These are phyloP conservation scores for Boechera divaricarpa DNA, from an alignment of 345 rosid species.

Conservation along the genomic window DNA sequence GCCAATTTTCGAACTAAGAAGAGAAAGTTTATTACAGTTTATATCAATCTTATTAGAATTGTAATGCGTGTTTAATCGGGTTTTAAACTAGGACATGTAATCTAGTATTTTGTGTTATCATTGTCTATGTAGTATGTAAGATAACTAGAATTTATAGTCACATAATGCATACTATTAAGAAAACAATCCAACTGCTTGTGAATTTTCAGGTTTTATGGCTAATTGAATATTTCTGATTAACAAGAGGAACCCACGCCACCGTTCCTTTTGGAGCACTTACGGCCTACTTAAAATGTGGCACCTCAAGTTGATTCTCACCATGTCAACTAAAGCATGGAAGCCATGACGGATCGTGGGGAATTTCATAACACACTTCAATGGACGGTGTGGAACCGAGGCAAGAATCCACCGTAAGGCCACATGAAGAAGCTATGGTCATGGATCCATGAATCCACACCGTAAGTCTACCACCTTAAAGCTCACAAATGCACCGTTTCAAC, in stretches of 20 bases:
- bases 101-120: neutral
- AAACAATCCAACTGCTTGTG: too few relatives aligned
- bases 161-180: neutral
- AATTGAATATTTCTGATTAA: too few relatives aligned
- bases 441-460: neutral
- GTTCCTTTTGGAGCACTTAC: neutral
- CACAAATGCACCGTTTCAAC: neutral
- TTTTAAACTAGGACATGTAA: neutral
- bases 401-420: neutral
- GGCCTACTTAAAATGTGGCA: neutral
- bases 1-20: neutral
- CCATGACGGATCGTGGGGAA: neutral
- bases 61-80: too few relatives aligned
- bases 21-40: neutral
- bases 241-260: neutral
- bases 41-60: neutral
- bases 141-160: neutral
- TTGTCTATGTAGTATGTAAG: too few relatives aligned
- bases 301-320: neutral
- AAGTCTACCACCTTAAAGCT: too few relatives aligned
- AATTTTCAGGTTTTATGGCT: too few relatives aligned
- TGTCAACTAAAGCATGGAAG: neutral
- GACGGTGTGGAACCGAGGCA: neutral
- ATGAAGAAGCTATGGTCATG: neutral
- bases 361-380: neutral